These are phyloP conservation scores for Avicennia marina DNA, from an alignment of 257 asterid species.

Conservation along the genomic window DNA sequence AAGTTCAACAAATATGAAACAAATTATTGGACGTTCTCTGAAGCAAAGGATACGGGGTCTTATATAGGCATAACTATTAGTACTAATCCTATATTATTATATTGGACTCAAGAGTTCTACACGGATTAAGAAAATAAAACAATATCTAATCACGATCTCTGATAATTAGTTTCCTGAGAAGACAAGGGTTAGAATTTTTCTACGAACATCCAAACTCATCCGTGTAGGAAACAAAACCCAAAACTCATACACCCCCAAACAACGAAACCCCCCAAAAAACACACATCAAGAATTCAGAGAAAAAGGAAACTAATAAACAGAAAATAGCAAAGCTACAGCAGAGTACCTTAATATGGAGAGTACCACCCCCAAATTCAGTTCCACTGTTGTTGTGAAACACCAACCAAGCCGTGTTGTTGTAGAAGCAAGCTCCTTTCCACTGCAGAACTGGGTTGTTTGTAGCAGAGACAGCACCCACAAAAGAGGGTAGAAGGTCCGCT, in stretches of 20 bases:
- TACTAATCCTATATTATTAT: no score
- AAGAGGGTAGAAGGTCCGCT: slow-evolving; percentile 71
- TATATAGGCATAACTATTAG: no score
- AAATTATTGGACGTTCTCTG: no score
- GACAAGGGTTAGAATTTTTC: no score
- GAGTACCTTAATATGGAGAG: slow-evolving; percentile 75
- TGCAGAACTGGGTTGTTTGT: slow-evolving; percentile 27
- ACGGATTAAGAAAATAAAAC: no score
- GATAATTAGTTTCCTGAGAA: no score
- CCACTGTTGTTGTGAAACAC: slow-evolving; percentile 63
- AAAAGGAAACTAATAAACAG: background rate
- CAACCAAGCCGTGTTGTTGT: slow-evolving; percentile 69
- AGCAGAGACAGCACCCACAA: slow-evolving; percentile 47
- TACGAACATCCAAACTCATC: no score
- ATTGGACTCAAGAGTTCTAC: no score
- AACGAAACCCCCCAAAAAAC: slow-evolving; percentile 3
- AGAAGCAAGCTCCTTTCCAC: slow-evolving; percentile 92
- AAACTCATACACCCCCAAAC: no score
- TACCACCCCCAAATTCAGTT: slow-evolving; percentile 78
- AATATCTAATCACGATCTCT: no score
- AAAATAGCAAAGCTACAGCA: background rate
- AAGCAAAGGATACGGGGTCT: no score
- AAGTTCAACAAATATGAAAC: no score
- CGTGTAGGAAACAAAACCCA: slow-evolving; percentile 10
- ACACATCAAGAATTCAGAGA: background rate